phyloP scores from a whole-genome alignment of 371 early-diverging fungal genomes.

The Lichtheimia ramosa region DNA sequence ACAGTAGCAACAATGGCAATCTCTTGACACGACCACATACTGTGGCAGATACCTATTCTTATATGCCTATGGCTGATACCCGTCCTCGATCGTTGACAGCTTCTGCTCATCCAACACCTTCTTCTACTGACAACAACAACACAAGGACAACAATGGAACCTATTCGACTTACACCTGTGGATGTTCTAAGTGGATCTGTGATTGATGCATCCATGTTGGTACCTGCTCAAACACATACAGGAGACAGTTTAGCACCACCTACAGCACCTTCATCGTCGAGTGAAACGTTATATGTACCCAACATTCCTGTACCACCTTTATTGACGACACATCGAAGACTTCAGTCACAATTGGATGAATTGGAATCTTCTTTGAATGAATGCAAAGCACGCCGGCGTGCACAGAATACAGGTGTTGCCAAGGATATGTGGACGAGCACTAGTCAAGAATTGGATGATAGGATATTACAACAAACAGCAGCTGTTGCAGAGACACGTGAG shows the following conservation, averaged over 20 bases:
- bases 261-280: slow-evolving; percentile 17
- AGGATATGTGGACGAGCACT: slow-evolving; percentile 8
- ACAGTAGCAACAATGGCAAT: no score
- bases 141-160: no score
- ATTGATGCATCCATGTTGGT: slow-evolving; percentile 26
- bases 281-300: slow-evolving; percentile 31
- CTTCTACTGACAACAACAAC: slow-evolving; percentile 1
- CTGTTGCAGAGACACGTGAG: slow-evolving; percentile 43
- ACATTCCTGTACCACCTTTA: slow-evolving; percentile 51
- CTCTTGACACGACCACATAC: slow-evolving; percentile 3
- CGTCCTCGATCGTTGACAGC: slow-evolving; percentile 13
- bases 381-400: slow-evolving; percentile 24
- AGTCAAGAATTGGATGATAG: slow-evolving; percentile 38
- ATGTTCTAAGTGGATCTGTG: slow-evolving; percentile 17
- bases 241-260: slow-evolving; percentile 30
- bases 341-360: slow-evolving; percentile 27
- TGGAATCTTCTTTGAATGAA: slow-evolving; percentile 23
- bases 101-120: slow-evolving; percentile 1
- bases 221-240: slow-evolving; percentile 34
- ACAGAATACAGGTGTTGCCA: slow-evolving; percentile 7
- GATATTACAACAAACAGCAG: slow-evolving; percentile 36
- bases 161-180: slow-evolving; percentile 6
- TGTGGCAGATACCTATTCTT: slow-evolving; percentile 8
- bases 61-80: slow-evolving; percentile 13
- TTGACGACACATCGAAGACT: slow-evolving; percentile 45